Evolutionary conservation across 2,329 filamentous ascomycete genomes (phyloP), one percentile per base, ranked within the genome.

Genomic region (Fusarium mundagurra): DNA sequence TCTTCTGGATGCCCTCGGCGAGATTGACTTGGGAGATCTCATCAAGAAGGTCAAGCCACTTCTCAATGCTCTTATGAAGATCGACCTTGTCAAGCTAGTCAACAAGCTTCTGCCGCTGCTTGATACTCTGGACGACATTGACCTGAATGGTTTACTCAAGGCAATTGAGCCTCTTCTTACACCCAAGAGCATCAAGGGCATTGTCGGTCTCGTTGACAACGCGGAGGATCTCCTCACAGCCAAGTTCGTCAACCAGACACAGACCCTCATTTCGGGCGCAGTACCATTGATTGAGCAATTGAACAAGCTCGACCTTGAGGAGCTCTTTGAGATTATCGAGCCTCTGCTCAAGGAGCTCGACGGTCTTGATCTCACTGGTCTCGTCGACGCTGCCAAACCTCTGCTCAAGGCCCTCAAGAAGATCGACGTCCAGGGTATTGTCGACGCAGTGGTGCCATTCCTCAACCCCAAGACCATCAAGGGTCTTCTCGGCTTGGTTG

Each of bases 191-290:
- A 72, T 85, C 13, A 74, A 80, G 61, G 83, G 82, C 10, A 67
- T 85, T 10, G 68, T 83, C 5, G 81, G 82, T 7, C 77, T 83
- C 0, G 75, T 83, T 3, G 78, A 71, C 27, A 85, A 84, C 47
- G 83, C 83, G 0, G 82, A 84, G 62, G 75, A 80, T n/a, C 77
- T 85, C 3, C 79, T 85, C 33, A 84, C 80, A 1, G 62, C 65
- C 51, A 79, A 80, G 18, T 85, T 85, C 53, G 84, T 85, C 74
- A 84, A 84, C 57, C 79, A 84, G 51, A 85, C 83, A 0, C 81
- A 84, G 14, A 82, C 80, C 0, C 80, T 84, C 27, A 80, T 84
- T 24, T 77, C 77, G 12, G 83, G 80, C 5, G 83, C 83, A 1
- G 81, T 81, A 16, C 83, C 83, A 1, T 76, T 86, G 14, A 72